phyloP scores from a whole-genome alignment of 2,329 filamentous ascomycete species.

The Rhynchosporium agropyri region DNA sequence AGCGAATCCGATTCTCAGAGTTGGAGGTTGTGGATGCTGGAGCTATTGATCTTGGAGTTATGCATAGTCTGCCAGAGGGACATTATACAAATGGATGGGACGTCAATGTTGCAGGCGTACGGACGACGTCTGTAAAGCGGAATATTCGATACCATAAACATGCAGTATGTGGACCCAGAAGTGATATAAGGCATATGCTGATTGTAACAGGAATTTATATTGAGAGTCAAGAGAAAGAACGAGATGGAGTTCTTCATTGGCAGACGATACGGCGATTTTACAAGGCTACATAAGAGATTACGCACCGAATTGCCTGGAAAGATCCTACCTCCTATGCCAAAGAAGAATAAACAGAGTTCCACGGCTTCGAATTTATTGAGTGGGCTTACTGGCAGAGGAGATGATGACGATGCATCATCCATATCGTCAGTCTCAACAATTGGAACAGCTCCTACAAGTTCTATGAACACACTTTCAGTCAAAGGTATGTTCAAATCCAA shows the following conservation, averaged over 20 bases:
- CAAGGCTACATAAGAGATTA: slow-evolving; percentile 74
- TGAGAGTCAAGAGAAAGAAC: slow-evolving; percentile 79
- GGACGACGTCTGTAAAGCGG: slow-evolving; percentile 77
- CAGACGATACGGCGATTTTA: slow-evolving; percentile 87
- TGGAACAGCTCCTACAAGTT: slow-evolving; percentile 28
- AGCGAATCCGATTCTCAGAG: slow-evolving; percentile 94
- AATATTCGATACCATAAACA: slow-evolving; percentile 90
- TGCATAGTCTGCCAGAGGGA: slow-evolving; percentile 86
- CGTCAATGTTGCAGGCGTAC: slow-evolving; percentile 89
- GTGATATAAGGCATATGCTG: background rate
- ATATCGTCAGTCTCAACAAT: slow-evolving; percentile 56
- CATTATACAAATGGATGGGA: slow-evolving; percentile 96
- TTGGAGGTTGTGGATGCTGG: slow-evolving; percentile 94
- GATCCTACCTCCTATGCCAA: slow-evolving; percentile 80
- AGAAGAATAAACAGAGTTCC: slow-evolving; percentile 85
- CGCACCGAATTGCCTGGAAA: slow-evolving; percentile 88
- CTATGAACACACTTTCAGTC: slow-evolving; percentile 47
- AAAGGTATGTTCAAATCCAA: slow-evolving; percentile 42
- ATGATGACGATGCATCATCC: slow-evolving; percentile 78
- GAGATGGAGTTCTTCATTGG: slow-evolving; percentile 79
- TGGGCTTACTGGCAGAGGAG: slow-evolving; percentile 54
- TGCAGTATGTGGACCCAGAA: slow-evolving; percentile 60
- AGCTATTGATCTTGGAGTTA: slow-evolving; percentile 86
- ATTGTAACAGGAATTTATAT: slow-evolving; percentile 73
- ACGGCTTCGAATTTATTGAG: slow-evolving; percentile 61